These are phyloP conservation scores for Paraphysoderma sedebokerense DNA, from an alignment of 371 early-diverging fungal species.

Conservation along the genomic window DNA sequence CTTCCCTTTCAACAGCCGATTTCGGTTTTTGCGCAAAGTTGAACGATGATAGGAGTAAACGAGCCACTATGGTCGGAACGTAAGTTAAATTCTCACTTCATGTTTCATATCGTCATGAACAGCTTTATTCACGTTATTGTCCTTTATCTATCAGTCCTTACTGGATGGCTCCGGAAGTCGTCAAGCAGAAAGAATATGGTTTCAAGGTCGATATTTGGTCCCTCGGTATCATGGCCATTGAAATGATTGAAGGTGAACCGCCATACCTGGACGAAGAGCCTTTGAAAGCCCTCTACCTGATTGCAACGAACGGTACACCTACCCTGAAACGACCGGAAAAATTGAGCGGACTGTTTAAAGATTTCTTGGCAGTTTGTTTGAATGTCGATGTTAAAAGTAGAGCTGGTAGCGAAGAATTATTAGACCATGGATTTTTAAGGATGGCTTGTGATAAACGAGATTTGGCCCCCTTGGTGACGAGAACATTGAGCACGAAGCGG, in stretches of 20 bases:
- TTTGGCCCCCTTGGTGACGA: slow-evolving; percentile 30
- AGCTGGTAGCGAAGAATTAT: slow-evolving; percentile 65
- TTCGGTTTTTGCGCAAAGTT: slow-evolving; percentile 94
- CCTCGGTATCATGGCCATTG: slow-evolving; percentile 87
- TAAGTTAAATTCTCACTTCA: too few species aligned
- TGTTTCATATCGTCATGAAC: too few species aligned
- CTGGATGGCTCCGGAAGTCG: slow-evolving; percentile 86
- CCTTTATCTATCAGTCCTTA: too few species aligned
- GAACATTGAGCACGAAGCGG: too few species aligned
- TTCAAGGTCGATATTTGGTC: slow-evolving; percentile 88
- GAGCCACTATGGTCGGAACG: slow-evolving; percentile 95
- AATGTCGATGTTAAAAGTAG: slow-evolving; percentile 78
- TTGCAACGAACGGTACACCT: slow-evolving; percentile 95
- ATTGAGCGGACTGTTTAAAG: slow-evolving; percentile 62
- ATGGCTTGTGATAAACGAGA: slow-evolving; percentile 32
- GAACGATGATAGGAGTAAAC: slow-evolving; percentile 62
- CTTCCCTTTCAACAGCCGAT: slow-evolving; percentile 24
- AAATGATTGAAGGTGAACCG: slow-evolving; percentile 95
- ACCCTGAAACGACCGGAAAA: slow-evolving; percentile 71
- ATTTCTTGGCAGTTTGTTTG: slow-evolving; percentile 70
- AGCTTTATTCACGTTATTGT: too few species aligned
- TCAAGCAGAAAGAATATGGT: slow-evolving; percentile 79
- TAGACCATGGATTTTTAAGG: slow-evolving; percentile 55
- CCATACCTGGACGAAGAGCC: slow-evolving; percentile 94
- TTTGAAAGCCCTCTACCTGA: slow-evolving; percentile 82